Percentiles rank a stretch among this genome's conserved stretches.
Conservation (phyloP, 257 asterid genomes). For the Salvia hispanica region DNA sequence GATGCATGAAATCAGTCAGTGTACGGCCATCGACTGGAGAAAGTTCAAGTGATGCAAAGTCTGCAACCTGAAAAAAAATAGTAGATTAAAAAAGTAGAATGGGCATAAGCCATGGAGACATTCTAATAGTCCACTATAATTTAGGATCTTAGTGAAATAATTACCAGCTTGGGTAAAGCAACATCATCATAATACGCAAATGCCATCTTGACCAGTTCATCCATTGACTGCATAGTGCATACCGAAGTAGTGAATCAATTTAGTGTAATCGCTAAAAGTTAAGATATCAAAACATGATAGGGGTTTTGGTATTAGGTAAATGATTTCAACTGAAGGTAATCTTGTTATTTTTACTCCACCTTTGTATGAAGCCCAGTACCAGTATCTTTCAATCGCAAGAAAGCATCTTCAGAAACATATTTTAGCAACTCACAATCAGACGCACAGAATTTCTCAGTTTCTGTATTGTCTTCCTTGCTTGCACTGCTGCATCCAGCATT, state of each 20-base stretch:
- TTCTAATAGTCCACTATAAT: slow-evolving; percentile 13
- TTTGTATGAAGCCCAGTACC: slow-evolving; percentile 79
- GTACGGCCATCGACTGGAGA: slow-evolving; percentile 99
- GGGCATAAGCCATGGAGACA: slow-evolving; percentile 16
- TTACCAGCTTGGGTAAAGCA: slow-evolving; percentile 97
- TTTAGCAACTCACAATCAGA: slow-evolving; percentile 60
- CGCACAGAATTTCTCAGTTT: slow-evolving; percentile 37
- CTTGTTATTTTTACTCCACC: slow-evolving; percentile 42
- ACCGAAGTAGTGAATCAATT: slow-evolving; percentile 32
- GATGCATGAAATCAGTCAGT: slow-evolving; percentile 97
- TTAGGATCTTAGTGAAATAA: slow-evolving; percentile 28
- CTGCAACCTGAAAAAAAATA: slow-evolving; percentile 72
- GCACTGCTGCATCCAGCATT: slow-evolving; percentile 40
- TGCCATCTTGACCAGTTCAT: slow-evolving; percentile 87
- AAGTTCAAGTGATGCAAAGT: slow-evolving; percentile 97
- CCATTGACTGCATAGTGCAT: slow-evolving; percentile 87
- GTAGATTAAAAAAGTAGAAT: slow-evolving; percentile 27
- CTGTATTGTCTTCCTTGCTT: slow-evolving; percentile 45
- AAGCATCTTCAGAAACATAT: slow-evolving; percentile 68
- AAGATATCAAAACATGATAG: slow-evolving; percentile 14
- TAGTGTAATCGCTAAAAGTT: slow-evolving; percentile 10
- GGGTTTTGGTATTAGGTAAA: slow-evolving; percentile 20
- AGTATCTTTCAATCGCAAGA: slow-evolving; percentile 68
- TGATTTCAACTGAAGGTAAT: slow-evolving; percentile 7
- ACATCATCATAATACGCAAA: slow-evolving; percentile 76